Base-by-base conservation (phyloP, 1,284 basidiomycete species). In the Sphagnurus paluster region DNA sequence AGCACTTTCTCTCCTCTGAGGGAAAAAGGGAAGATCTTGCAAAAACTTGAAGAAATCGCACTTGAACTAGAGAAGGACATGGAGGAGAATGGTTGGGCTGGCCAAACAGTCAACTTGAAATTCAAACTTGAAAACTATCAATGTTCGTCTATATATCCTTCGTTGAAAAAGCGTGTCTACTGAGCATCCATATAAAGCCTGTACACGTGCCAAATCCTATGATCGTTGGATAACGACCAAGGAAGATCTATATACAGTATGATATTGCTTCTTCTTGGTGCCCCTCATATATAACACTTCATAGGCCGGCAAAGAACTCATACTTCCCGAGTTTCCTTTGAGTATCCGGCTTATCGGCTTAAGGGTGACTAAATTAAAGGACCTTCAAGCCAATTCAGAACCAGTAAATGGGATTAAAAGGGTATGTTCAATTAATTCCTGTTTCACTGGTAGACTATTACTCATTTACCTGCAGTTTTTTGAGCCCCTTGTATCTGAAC, bases 291-390 rank as follows among this genome's bases (percentile, higher is more conserved):
- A 14, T 9, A 33, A 10, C 30, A 8, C 17, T 25, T 20, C 9
- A 14, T 49, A 91, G 82, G 83, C 84, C 39, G 93, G 90, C 1
- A 84, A 86, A 56, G 89, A 93, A 44, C 74, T 96, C n/a, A 69
- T 97, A 10, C 72, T 84, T 39, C 77, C 83, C 7, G 91, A 93
- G 64, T 67, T 90, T 10, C 93, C 91, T 0, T 62, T 93, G 17
- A 83, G 76, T 14, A 69, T 94, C 17, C 77, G 93, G 32, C 72
- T 96, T 3, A 84, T 96, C 46, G 92, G 92, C 2, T 70, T 96
- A 19, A 75, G 92, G 36, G 74, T 93, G 17, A 93, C 90, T 2
- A 93, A 89, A 51, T 69, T 96, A 46, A 91, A 88, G 59, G 92
- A 96, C 64, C 66, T 94, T 20, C 72, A 73, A 50, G 75, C 71